Conservation (phyloP, 108 stramenopile species). For the Nannochloropsis granulata region DNA sequence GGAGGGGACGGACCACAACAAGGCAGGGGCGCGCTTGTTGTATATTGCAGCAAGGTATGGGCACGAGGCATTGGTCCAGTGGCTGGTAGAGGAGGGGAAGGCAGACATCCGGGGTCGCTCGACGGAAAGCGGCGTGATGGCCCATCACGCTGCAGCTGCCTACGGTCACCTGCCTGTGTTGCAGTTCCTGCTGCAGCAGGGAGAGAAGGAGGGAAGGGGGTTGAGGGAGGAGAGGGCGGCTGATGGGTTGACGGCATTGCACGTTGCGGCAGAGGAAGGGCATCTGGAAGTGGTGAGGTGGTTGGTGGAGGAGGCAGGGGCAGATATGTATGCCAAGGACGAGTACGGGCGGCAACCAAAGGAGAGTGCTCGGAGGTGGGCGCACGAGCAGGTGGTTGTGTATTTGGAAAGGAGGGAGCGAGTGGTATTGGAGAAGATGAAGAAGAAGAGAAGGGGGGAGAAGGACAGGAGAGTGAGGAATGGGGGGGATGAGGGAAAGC, state of each 20-base stretch:
- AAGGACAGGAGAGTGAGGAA: neutral
- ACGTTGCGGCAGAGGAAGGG: constrained; percentile 5
- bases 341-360: neutral
- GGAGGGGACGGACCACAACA: neutral
- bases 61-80: neutral
- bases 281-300: neutral
- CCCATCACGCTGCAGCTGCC: neutral
- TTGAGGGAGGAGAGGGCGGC: neutral
- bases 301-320: constrained; percentile 1
- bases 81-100: neutral
- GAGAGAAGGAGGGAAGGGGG: neutral
- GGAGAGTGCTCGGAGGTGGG: neutral
- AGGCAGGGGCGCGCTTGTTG: neutral
- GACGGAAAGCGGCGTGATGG: neutral
- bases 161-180: neutral
- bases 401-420: neutral
- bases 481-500: neutral
- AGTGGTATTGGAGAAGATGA: neutral
- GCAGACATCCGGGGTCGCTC: neutral
- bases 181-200: neutral
- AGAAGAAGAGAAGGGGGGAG: neutral
- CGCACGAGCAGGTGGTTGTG: neutral
- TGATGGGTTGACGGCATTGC: neutral
- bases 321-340: neutral
- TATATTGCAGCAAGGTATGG: neutral